Base-by-base conservation (phyloP, 257 asterid species). In the Haberlea rhodopensis region DNA sequence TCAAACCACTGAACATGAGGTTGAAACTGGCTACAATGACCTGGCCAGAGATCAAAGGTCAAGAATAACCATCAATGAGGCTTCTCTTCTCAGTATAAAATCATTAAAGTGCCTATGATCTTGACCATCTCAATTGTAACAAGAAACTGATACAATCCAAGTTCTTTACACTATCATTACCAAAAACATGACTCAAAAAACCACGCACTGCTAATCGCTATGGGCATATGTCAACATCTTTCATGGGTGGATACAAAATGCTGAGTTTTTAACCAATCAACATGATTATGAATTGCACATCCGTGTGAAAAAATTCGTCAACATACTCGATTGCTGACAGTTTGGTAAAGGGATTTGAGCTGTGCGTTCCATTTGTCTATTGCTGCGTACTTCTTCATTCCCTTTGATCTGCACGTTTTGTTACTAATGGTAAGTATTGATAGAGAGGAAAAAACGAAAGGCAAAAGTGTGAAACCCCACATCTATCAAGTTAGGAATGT, bases 321-420 rank as follows among this genome's bases (percentile, higher is more conserved):
- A 76, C 86, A 82, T 20, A 89, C 96, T 31, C 90, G 86, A 69
- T 85, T 87, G 52, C 91, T 80, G 21, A 92, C 82, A 27, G 91
- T 85, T 76, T 84, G 95, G 76, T 81, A 89, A 28, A 89, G 83
- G 31, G 97, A 81, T 53, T 72, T 86, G 26, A 89, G 94, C 86
- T 87, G 96, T 9, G 96, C 81, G 89, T 85, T 87, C 99, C 99
- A 89, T 75, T 89, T 87, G 71, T 89, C 97, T 53, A 89, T 76
- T 8, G 99, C 97, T 56, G 89, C 78, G 76, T 87, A 92, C 75
- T 92, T 92, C 82, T 83, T 85, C 94, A 85, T 87, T 77, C 91
- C 99, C 91, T 87, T 94, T 3, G 95, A 87, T 73, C 97, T 92
- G 82, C 60, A 52, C 5, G 46, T 27, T 62, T 28, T 24, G 31